These are phyloP conservation scores for Hylodesmum podocarpum DNA, from an alignment of 306 rosid species.

Conservation along the genomic window DNA sequence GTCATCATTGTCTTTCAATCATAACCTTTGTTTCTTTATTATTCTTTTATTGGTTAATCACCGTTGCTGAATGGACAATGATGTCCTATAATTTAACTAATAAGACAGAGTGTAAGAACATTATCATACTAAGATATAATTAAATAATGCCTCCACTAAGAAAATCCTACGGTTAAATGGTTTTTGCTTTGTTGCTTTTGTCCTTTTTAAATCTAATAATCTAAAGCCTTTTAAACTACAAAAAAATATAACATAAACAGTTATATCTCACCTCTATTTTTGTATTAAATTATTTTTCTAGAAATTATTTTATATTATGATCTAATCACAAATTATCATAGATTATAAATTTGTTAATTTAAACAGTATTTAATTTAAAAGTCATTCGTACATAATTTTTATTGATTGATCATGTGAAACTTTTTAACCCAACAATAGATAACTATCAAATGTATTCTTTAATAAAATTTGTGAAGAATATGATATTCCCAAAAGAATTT, in stretches of 20 bases:
- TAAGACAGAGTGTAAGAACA: conserved; percentile 16
- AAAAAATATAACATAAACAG: too few relatives aligned
- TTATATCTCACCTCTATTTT: too few relatives aligned
- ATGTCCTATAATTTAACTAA: not conserved
- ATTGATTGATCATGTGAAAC: too few relatives aligned
- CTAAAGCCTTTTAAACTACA: not conserved
- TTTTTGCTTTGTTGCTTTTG: not conserved
- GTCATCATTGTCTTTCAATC: conserved; percentile 34
- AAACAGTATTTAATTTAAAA: too few relatives aligned
- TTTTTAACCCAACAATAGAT: too few relatives aligned
- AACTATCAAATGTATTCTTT: too few relatives aligned
- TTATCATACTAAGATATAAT: conserved; percentile 14
- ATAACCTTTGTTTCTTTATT: not conserved
- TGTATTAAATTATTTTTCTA: too few relatives aligned
- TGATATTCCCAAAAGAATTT: not conserved
- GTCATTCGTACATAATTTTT: too few relatives aligned
- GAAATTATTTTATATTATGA: too few relatives aligned
- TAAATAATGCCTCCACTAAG: conserved; percentile 3
- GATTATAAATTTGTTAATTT: too few relatives aligned
- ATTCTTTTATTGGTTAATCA: conserved; percentile 21
- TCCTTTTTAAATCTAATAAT: not conserved
- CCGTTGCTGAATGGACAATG: not conserved
- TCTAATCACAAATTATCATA: too few relatives aligned
- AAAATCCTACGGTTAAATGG: conserved; percentile 7
- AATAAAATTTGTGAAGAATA: not conserved